These are phyloP conservation scores for Eleusine coracana DNA, from an alignment of 176 grass and related monocot genomes.

Conservation along the genomic window DNA sequence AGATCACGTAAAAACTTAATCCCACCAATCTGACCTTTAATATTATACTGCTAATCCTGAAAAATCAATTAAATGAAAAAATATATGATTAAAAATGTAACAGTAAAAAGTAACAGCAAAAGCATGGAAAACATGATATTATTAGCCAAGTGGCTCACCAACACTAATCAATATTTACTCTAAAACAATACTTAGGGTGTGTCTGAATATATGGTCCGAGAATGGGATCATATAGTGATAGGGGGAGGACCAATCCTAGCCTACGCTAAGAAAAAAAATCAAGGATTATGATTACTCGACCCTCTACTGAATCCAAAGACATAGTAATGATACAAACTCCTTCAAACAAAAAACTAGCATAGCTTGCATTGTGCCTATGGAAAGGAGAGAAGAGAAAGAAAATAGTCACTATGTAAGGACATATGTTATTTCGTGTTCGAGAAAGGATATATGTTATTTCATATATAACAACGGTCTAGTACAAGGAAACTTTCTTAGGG, in stretches of 20 bases:
- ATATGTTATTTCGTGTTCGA: no score
- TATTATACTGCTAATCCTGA: background rate
- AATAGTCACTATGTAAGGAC: background rate
- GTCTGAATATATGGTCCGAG: background rate
- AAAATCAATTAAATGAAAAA: conserved; percentile 47
- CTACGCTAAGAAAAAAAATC: background rate
- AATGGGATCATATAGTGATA: background rate
- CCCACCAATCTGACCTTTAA: conserved; percentile 11
- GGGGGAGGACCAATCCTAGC: background rate
- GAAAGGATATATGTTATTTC: background rate
- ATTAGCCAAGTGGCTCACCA: background rate
- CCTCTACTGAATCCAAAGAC: background rate
- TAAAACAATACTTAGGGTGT: conserved; percentile 7
- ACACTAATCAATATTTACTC: conserved; percentile 21
- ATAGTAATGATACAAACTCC: background rate
- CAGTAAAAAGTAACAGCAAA: conserved; percentile 8
- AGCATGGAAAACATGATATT: conserved; percentile 9
- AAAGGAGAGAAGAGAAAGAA: no score
- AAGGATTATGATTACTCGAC: background rate
- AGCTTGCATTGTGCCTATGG: background rate
- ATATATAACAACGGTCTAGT: conserved; percentile 5
- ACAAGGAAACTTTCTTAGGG: background rate
- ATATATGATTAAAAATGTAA: conserved; percentile 31
- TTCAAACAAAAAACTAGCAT: background rate
- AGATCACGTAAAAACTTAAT: conserved; percentile 8